Conservation (phyloP, 129 eudicot genomes). For the Saussurea involucrata region DNA sequence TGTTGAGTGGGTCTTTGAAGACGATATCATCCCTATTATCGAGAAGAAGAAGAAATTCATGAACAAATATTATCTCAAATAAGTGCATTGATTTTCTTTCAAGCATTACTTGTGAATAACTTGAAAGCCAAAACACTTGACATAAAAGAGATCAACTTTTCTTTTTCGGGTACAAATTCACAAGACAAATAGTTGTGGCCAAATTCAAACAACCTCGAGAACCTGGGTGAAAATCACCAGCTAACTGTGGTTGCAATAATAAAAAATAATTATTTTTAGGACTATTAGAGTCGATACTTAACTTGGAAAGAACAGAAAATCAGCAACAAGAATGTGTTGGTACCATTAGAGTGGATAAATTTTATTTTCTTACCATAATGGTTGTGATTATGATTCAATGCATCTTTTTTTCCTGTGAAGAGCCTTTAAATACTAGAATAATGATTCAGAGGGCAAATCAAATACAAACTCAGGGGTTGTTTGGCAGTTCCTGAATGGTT, state of each 20-base stretch:
- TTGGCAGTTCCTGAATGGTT: too few species aligned
- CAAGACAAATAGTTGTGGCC: not conserved
- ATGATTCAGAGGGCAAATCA: not conserved
- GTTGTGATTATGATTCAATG: not conserved
- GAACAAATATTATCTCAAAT: not conserved
- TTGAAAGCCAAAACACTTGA: not conserved
- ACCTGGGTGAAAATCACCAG: not conserved
- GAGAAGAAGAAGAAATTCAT: not conserved
- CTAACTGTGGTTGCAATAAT: not conserved
- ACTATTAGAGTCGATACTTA: not conserved
- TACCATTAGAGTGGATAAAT: not conserved
- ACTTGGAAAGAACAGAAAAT: not conserved
- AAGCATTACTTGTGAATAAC: not conserved
- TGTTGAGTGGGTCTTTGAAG: slow-evolving; percentile 82
- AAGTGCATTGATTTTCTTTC: not conserved
- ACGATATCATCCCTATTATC: slow-evolving; percentile 74
- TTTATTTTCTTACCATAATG: not conserved
- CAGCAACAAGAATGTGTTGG: not conserved
- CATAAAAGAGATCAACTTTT: not conserved
- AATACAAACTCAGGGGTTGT: not conserved
- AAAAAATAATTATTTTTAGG: not conserved
- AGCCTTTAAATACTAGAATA: not conserved
- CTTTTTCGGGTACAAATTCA: not conserved
- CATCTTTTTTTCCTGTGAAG: not conserved
- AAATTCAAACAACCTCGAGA: not conserved